Conservation (phyloP, 2,329 filamentous ascomycete genomes). For the Diaporthe longicolla region DNA sequence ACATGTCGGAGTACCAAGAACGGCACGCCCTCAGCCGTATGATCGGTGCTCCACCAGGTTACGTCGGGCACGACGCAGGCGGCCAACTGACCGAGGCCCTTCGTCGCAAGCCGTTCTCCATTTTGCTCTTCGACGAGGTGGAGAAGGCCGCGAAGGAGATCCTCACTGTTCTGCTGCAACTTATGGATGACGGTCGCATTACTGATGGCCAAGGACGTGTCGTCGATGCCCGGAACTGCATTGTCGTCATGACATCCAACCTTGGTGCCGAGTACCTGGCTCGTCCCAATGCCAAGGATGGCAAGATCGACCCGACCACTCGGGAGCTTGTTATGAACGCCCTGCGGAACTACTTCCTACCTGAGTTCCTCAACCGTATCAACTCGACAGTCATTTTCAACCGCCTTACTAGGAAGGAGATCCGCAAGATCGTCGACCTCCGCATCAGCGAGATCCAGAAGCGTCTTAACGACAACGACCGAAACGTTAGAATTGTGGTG, state of each 20-base stretch:
- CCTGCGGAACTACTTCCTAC: conserved; percentile 95
- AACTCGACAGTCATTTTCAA: conserved; percentile 98
- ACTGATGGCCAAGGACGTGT: conserved; percentile 97
- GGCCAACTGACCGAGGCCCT: conserved; percentile 96
- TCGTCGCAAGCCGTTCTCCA: conserved; percentile 95
- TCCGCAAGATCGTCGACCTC: conserved; percentile 95
- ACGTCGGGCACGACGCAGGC: conserved; percentile 95
- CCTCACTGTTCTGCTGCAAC: conserved; percentile 95
- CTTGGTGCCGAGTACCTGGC: conserved; percentile 94
- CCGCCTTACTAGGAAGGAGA: conserved; percentile 89
- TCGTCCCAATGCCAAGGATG: conserved; percentile 82
- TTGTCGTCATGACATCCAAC: conserved; percentile 99
- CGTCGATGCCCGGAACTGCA: conserved; percentile 96
- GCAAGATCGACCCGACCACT: conserved; percentile 87
- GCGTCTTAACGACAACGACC: conserved; percentile 85
- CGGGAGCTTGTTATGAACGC: conserved; percentile 91
- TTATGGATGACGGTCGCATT: conserved; percentile 99
- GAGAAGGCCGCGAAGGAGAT: conserved; percentile 99
- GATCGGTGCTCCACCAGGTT: conserved; percentile 97
- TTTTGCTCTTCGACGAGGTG: conserved; percentile 96
- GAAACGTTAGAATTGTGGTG: conserved; percentile 88
- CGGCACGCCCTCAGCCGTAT: conserved; percentile 94
- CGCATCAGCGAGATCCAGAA: conserved; percentile 91
- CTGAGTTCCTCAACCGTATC: conserved; percentile 99
- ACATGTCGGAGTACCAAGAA: conserved; percentile 99